phyloP scores from a whole-genome alignment of 2,329 filamentous ascomycete genomes.

The Nannizzia gypsea region DNA sequence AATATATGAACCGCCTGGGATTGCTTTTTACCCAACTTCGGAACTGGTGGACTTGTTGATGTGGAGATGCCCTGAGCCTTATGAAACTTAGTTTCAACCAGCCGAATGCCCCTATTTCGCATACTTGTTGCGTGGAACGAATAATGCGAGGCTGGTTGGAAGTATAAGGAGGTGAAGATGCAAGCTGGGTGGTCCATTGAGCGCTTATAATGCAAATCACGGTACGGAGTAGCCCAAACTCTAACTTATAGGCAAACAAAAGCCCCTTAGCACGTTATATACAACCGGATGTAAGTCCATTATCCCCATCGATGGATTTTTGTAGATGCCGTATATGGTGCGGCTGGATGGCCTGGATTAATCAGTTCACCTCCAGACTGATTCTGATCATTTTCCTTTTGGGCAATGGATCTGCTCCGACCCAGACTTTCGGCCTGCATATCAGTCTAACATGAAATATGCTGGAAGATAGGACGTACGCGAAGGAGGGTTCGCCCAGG shows the following conservation, averaged over 20 bases:
- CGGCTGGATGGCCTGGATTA: not conserved
- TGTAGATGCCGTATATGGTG: not conserved
- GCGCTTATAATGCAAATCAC: not conserved
- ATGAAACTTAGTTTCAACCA: slow-evolving; percentile 14
- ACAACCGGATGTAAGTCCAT: not conserved
- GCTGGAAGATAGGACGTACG: not conserved
- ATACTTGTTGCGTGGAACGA: not conserved
- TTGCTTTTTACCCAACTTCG: slow-evolving; percentile 6
- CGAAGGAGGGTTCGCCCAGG: not conserved
- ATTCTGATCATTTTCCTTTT: not conserved
- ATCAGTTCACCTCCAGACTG: not conserved
- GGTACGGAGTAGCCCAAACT: not conserved
- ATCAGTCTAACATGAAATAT: not conserved
- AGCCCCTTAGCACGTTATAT: not conserved
- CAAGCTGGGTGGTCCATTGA: not conserved
- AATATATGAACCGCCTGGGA: slow-evolving; percentile 5
- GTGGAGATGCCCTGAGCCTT: slow-evolving; percentile 14
- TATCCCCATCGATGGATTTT: not conserved
- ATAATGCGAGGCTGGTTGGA: not conserved
- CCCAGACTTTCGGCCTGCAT: slow-evolving; percentile 2
- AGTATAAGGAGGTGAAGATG: slow-evolving; percentile 1
- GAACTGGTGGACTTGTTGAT: slow-evolving; percentile 8
- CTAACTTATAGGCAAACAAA: not conserved
- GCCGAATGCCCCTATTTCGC: slow-evolving; percentile 4
- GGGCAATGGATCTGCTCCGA: not conserved